Base-by-base conservation (phyloP, 2,329 filamentous ascomycete species). In the Lizonia empirigonia region DNA sequence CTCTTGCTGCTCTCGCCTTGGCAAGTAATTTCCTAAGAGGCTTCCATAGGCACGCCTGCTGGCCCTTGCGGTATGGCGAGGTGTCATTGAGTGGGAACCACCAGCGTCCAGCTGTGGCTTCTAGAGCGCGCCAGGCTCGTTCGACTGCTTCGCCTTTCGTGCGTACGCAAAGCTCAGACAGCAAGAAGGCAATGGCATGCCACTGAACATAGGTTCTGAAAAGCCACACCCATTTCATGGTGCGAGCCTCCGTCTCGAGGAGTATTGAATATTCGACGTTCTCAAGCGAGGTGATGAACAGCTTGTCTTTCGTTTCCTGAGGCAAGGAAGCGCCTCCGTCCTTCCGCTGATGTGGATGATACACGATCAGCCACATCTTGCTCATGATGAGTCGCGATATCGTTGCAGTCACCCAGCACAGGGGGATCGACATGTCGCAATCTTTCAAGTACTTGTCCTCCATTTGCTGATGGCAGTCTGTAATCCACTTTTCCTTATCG, bases 281-380 rank as follows among this genome's bases (percentile, higher is more conserved):
- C 63, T 92, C 88, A 20, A 92, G 80, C 2, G 87, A 85, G 0
- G 86, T 88, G 19, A 86, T 75, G 67, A 91, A 89, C 1, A 92
- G 77, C 50, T 85, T 85, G 55, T 90, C 83, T 49, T 85, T 83
- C 7, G 84, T 83, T 38, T 86, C 85, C 40, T 82, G 79, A 0
- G 84, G 81, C 7, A 88, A 76, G 20, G 78, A 79, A 7, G 77
- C 72, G n/a, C 78, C 79, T 8, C 80, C 78, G 20, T 84, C 81
- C 26, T 80, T 79, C 42, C 85, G 82, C 24, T 88, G 84, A 63
- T 87, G 80, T 0, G 89, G 88, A 60, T 93, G 86, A 63, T 93
- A 89, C 2, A 90, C 81, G 53, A 91, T 81, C 27, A 94, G 79
- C 76, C 86, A 90, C 77, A 91, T 85, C 72, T 91, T 93, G 44